Evolutionary conservation across 768 basidiomycete genomes (phyloP), one percentile per base, ranked within the genome.

Genomic region (Pulveroboletus ravenelii): DNA sequence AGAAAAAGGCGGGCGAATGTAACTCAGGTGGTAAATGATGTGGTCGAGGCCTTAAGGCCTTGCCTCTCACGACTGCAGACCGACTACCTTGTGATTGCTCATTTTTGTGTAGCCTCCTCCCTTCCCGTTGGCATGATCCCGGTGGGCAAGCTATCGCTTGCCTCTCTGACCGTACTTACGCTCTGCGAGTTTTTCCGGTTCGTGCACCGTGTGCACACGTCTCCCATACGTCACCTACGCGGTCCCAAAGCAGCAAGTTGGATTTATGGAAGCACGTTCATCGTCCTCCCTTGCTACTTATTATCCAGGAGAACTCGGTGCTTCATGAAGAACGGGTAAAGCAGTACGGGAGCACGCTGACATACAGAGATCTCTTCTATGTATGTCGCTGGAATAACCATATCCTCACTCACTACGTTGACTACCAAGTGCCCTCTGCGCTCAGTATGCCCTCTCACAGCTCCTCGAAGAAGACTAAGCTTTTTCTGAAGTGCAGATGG

Each of bases 401-500:
- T 54, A 69, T 91, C 42, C 68, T 90, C 14, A 48, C 40, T 3
- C 80, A 85, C 48, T 68, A 67, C 31, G 59, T 70, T 35, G 66
- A 74, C 43, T 87, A 83, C 57, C 76, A 78, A 46, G 87, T 85
- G 41, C 41, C 41, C 14, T 9, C 17, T 1, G 32, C 40, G 3
- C n/a, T 15, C 14, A 46, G 41, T 38, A 45, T 12, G 27, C 2
- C 17, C n/a, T 55, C 2, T 34, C 40, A 15, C 44, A 45, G 25
- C 2, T 55, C 7, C 13, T 55, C 20, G 20, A 23, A 23, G 20
- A 4, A 23, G n/a, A 23, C 4, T 23, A 23, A 23, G 20, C 20
- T 4, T 4, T 23, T 23, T 23, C 20, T 23, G 20, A 23, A 23
- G 20, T 4, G 20, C 4, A 23, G 20, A 23, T 2, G 20, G 20